Conservation (phyloP, 2,329 filamentous ascomycete species). For the Sclerotinia spermophila region DNA sequence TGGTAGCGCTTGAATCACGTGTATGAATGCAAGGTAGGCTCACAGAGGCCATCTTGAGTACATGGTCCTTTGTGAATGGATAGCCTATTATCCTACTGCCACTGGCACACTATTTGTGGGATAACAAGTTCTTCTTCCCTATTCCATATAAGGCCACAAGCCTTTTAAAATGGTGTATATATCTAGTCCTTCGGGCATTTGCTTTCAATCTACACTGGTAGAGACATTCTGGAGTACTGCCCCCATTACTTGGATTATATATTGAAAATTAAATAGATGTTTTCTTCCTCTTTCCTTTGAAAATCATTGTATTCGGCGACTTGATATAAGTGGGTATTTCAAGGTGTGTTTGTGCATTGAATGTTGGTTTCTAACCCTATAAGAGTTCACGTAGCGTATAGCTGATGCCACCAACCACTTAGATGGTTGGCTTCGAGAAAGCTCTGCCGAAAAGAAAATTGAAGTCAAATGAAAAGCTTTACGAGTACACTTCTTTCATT, state of each 20-base stretch:
- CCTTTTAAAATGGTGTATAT: background rate
- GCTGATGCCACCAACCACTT: no score
- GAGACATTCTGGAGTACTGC: background rate
- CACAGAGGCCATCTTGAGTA: background rate
- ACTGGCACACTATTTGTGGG: background rate
- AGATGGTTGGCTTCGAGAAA: no score
- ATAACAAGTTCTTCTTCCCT: background rate
- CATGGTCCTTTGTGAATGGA: background rate
- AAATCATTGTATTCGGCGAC: no score
- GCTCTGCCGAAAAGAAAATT: no score
- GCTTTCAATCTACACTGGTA: background rate
- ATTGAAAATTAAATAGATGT: no score
- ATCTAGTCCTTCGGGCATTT: background rate
- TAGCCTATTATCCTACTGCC: background rate
- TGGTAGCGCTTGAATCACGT: background rate
- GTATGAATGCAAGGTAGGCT: background rate
- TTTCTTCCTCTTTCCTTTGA: no score
- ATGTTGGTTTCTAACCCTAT: no score
- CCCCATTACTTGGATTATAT: no score
- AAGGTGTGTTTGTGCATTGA: background rate
- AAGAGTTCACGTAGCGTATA: no score
- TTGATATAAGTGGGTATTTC: background rate
- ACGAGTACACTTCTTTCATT: no score
- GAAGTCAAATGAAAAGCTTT: no score
- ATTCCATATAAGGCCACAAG: background rate